Percentiles rank a stretch among this genome's conserved stretches.
Evolutionary conservation across 768 basidiomycete species (phyloP).

Genomic region (Pluteus cervinus): DNA sequence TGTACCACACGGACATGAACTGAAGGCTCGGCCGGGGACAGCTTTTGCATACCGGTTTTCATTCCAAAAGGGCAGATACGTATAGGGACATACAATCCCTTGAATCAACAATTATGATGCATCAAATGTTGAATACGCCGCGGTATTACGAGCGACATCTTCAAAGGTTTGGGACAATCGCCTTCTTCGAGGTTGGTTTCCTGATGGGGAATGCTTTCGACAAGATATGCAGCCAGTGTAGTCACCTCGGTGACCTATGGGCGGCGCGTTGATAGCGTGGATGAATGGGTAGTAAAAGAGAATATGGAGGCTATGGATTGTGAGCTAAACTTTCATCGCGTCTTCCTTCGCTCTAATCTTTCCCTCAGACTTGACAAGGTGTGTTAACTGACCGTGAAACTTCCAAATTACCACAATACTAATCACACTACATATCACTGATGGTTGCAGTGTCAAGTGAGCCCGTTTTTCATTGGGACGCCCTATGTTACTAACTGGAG

Average conservation of each 20-base stretch:
- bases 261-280: slow-evolving; percentile 33
- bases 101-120: slow-evolving; percentile 38
- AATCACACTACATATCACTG: neutral
- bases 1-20: neutral
- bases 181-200: neutral
- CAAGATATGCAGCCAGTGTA: slow-evolving; percentile 39
- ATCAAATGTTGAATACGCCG: slow-evolving; percentile 33
- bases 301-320: slow-evolving; percentile 39
- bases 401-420: too few species aligned
- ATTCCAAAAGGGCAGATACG: slow-evolving; percentile 31
- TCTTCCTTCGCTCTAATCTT: neutral
- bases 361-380: slow-evolving; percentile 14
- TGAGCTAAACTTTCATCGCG: slow-evolving; percentile 14
- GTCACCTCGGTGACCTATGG: slow-evolving; percentile 40
- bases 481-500: neutral
- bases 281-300: slow-evolving; percentile 42
- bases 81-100: slow-evolving; percentile 42
- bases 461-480: slow-evolving; percentile 3
- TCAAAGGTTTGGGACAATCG: slow-evolving; percentile 22
- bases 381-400: slow-evolving; percentile 1
- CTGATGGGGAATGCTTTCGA: too few species aligned
- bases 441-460: slow-evolving; percentile 26
- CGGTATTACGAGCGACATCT: slow-evolving; percentile 33
- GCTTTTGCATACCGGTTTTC: slow-evolving; percentile 37
- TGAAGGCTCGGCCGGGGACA: slow-evolving; percentile 14